Evolutionary conservation across 768 basidiomycete species (phyloP).

Genomic region (Mycena galericulata): DNA sequence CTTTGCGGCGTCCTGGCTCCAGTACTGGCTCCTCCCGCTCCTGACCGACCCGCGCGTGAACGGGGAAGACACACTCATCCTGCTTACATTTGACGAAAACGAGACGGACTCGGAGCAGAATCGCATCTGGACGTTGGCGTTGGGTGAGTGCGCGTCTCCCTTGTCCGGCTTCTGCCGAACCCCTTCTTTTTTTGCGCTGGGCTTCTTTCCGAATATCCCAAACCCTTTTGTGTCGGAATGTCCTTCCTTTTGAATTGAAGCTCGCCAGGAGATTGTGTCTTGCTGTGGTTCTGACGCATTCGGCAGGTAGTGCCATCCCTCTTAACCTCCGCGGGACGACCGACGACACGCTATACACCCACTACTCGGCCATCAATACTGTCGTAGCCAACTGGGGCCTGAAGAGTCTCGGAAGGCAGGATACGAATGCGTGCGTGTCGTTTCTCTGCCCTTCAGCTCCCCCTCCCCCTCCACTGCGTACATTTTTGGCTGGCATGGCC

Average conservation of each 20-base stretch:
- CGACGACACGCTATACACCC: constrained; percentile 69
- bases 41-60: constrained; percentile 66
- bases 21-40: constrained; percentile 64
- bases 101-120: constrained; percentile 57
- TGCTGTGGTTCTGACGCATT: neutral
- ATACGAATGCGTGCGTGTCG: constrained; percentile 57
- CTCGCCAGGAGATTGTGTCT: too few species aligned
- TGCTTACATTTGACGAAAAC: constrained; percentile 75
- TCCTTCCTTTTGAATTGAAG: too few species aligned
- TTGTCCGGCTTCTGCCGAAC: neutral
- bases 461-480: too few species aligned
- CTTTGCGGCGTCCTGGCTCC: constrained; percentile 59
- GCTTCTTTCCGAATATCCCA: neutral
- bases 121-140: constrained; percentile 52
- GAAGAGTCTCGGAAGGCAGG: constrained; percentile 67
- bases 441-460: neutral
- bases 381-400: constrained; percentile 73
- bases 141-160: neutral
- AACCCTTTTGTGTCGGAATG: too few species aligned
- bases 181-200: too few species aligned
- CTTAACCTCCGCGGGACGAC: constrained; percentile 51
- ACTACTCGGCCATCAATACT: constrained; percentile 68
- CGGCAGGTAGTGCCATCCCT: constrained; percentile 52
- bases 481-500: too few species aligned
- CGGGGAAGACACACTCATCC: constrained; percentile 63